Evolutionary conservation across 2,329 filamentous ascomycete species (phyloP).

Genomic region (Monosporascus ibericus): DNA sequence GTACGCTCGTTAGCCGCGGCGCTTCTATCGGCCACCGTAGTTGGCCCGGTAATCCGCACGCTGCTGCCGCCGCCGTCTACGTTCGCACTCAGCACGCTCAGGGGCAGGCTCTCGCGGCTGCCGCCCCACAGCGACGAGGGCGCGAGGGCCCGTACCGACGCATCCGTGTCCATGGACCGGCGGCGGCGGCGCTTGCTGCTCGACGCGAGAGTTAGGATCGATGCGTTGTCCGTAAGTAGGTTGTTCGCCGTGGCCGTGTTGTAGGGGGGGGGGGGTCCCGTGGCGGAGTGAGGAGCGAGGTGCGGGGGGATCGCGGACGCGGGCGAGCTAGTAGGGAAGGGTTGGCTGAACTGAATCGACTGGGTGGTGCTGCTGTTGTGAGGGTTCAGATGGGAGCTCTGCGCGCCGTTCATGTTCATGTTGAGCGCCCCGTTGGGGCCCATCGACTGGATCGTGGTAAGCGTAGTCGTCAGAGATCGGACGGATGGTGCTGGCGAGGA

Average conservation of each 20-base stretch:
- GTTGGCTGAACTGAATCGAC: slow-evolving; percentile 58
- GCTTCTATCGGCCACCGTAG: background rate
- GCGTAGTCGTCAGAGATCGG: slow-evolving; percentile 72
- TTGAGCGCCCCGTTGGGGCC: slow-evolving; percentile 46
- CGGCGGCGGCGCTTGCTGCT: slow-evolving; percentile 73
- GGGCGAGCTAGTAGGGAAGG: slow-evolving; percentile 57
- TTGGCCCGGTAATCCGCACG: slow-evolving; percentile 37
- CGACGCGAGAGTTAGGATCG: slow-evolving; percentile 77
- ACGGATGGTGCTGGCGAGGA: slow-evolving; percentile 78
- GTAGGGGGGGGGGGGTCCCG: slow-evolving; percentile 62
- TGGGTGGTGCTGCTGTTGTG: slow-evolving; percentile 28
- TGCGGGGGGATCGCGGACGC: slow-evolving; percentile 69
- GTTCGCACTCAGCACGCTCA: slow-evolving; percentile 72
- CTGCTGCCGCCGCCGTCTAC: slow-evolving; percentile 43
- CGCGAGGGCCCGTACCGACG: slow-evolving; percentile 77
- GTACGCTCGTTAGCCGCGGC: slow-evolving; percentile 55
- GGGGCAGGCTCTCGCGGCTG: slow-evolving; percentile 70
- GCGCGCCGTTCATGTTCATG: slow-evolving; percentile 27
- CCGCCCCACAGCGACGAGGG: slow-evolving; percentile 78
- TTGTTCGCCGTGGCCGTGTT: slow-evolving; percentile 75
- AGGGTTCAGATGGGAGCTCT: slow-evolving; percentile 36
- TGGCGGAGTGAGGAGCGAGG: slow-evolving; percentile 41
- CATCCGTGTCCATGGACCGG: slow-evolving; percentile 78
- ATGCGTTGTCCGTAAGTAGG: slow-evolving; percentile 77
- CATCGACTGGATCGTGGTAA: slow-evolving; percentile 79